A percentile compares a stretch with the other conserved stretches of the same genome.
phyloP scores from a whole-genome alignment of 352 stramenopile species.

The Detonula confervacea region DNA sequence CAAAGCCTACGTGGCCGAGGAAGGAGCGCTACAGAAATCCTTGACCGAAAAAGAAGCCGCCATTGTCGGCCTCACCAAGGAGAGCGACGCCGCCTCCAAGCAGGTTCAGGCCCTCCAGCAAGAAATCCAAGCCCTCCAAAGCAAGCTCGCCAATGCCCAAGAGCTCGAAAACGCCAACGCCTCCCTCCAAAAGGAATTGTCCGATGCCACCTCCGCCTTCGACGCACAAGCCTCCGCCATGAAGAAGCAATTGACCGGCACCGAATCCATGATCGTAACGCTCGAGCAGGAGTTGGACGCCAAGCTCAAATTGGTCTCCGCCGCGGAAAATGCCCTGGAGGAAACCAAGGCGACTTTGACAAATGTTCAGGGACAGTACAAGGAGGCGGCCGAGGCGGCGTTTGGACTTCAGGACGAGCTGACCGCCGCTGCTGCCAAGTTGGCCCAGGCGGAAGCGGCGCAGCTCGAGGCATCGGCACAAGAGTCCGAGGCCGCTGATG shows the following conservation, averaged over 20 bases:
- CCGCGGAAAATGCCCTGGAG: slow-evolving; percentile 33
- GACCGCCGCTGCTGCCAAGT: slow-evolving; percentile 10
- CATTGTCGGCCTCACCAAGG: slow-evolving; percentile 21
- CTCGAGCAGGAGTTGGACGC: slow-evolving; percentile 40
- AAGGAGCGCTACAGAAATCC: slow-evolving; percentile 27
- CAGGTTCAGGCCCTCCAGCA: slow-evolving; percentile 36
- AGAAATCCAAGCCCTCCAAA: slow-evolving; percentile 40
- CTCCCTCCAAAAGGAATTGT: slow-evolving; percentile 24
- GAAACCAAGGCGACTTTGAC: slow-evolving; percentile 35
- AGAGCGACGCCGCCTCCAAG: slow-evolving; percentile 19
- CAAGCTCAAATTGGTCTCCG: slow-evolving; percentile 20
- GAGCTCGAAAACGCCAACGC: slow-evolving; percentile 20
- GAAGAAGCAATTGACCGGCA: slow-evolving; percentile 11
- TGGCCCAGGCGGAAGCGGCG: slow-evolving; percentile 40
- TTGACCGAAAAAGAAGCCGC: slow-evolving; percentile 35
- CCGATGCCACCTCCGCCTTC: slow-evolving; percentile 11
- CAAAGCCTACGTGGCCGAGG: slow-evolving; percentile 20
- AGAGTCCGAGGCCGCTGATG: slow-evolving; percentile 8
- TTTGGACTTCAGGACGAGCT: slow-evolving; percentile 32
- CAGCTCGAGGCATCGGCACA: slow-evolving; percentile 16
- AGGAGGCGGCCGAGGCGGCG: slow-evolving; percentile 17
- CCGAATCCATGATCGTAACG: slow-evolving; percentile 24
- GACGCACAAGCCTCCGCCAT: slow-evolving; percentile 28
- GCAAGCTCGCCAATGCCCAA: slow-evolving; percentile 19
- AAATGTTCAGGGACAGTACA: slow-evolving; percentile 7